These are phyloP conservation scores for Neofusicoccum kwambonambiense DNA, from an alignment of 2,329 filamentous ascomycete species.

Conservation along the genomic window DNA sequence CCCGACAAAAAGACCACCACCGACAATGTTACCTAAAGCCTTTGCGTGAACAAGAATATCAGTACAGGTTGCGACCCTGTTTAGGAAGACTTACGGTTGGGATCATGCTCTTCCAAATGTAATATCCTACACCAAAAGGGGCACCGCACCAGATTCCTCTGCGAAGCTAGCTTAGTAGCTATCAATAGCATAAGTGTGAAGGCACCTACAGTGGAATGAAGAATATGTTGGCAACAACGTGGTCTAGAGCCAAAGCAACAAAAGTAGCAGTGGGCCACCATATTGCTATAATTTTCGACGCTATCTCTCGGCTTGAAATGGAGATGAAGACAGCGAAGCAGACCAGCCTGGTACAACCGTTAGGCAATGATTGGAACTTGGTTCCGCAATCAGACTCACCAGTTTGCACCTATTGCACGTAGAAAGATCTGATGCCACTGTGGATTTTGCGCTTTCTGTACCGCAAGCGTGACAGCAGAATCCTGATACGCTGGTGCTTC, in stretches of 20 bases:
- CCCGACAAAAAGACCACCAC: constrained; percentile 54
- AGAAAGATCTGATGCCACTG: constrained; percentile 55
- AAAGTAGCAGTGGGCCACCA: constrained; percentile 59
- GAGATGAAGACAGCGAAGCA: constrained; percentile 53
- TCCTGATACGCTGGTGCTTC: constrained; percentile 43
- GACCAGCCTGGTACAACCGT: constrained; percentile 39
- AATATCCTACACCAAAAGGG: constrained; percentile 49
- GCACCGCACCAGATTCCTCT: constrained; percentile 52
- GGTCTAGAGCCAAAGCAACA: constrained; percentile 54
- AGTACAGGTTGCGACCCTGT: no score
- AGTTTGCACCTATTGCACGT: constrained; percentile 47
- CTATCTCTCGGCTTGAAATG: constrained; percentile 51
- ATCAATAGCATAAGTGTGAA: not conserved
- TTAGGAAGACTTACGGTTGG: constrained; percentile 32
- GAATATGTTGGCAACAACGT: constrained; percentile 60
- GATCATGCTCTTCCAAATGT: constrained; percentile 59
- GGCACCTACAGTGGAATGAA: constrained; percentile 34
- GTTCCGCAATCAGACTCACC: constrained; percentile 23
- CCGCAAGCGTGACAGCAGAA: constrained; percentile 47
- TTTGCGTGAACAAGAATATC: not conserved
- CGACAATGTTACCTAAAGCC: constrained; percentile 54
- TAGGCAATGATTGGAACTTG: no score
- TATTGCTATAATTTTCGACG: constrained; percentile 55
- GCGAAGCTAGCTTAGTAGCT: constrained; percentile 26
- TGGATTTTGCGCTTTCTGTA: constrained; percentile 50